Evolutionary conservation across 495 filamentous ascomycete genomes (phyloP).

Genomic region (Hyphodiscus hymeniophilus): DNA sequence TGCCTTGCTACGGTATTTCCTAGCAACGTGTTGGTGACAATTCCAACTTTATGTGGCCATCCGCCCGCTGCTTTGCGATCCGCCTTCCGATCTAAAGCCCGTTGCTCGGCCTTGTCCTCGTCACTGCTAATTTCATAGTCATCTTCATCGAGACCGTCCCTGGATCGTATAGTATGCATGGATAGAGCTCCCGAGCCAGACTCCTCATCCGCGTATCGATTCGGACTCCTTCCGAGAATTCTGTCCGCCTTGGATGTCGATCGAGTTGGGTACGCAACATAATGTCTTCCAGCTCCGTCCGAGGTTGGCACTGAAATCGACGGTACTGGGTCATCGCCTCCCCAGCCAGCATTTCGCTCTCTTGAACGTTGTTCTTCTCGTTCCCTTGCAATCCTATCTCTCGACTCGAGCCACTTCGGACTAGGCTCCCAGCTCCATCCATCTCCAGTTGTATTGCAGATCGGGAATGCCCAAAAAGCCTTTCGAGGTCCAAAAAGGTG

Average conservation of each 20-base stretch:
- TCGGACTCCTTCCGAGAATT: conserved; percentile 26
- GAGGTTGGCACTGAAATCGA: not conserved
- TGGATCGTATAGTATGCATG: conserved; percentile 23
- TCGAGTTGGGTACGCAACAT: conserved; percentile 13
- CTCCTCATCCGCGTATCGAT: conserved; percentile 22
- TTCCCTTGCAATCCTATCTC: conserved; percentile 48
- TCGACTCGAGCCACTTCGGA: conserved; percentile 57
- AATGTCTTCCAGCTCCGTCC: conserved; percentile 23
- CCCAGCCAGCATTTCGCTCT: conserved; percentile 49
- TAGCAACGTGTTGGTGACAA: conserved; percentile 21
- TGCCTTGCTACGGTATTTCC: conserved; percentile 21
- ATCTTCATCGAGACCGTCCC: not conserved
- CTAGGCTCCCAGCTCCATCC: conserved; percentile 95
- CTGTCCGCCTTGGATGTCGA: conserved; percentile 27
- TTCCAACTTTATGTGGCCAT: conserved; percentile 21
- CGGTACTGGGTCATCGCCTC: conserved; percentile 27
- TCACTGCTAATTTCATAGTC: conserved; percentile 22
- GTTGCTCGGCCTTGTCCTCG: conserved; percentile 22
- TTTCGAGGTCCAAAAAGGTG: conserved; percentile 72
- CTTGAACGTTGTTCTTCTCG: conserved; percentile 52
- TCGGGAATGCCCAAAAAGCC: conserved; percentile 68
- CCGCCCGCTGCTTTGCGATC: conserved; percentile 11
- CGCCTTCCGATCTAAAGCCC: conserved; percentile 14
- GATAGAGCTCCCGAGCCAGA: conserved; percentile 19
- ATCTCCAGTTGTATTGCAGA: conserved; percentile 78